These are phyloP conservation scores for Cercospora janseana DNA, from an alignment of 2,329 filamentous ascomycete genomes.

Conservation along the genomic window DNA sequence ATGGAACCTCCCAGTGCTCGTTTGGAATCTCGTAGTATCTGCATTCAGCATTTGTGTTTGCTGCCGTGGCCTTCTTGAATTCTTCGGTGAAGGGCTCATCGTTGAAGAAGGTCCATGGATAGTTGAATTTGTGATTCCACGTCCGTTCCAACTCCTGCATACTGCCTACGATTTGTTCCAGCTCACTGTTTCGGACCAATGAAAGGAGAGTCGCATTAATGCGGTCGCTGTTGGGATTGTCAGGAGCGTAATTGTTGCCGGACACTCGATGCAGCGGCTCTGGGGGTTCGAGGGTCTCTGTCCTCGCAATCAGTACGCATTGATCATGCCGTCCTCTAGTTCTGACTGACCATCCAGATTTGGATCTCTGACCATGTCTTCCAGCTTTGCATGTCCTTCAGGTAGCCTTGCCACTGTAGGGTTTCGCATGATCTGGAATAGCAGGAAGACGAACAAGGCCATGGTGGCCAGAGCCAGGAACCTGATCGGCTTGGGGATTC, in stretches of 20 bases:
- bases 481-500: constrained; percentile 79
- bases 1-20: constrained; percentile 89
- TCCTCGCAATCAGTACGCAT: background rate
- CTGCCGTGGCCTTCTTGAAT: constrained; percentile 79
- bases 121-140: constrained; percentile 99
- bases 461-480: constrained; percentile 70
- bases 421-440: constrained; percentile 70
- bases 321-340: background rate
- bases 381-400: constrained; percentile 42
- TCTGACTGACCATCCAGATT: constrained; percentile 73
- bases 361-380: constrained; percentile 73
- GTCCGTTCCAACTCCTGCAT: constrained; percentile 91
- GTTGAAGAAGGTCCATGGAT: constrained; percentile 99
- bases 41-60: constrained; percentile 82
- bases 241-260: constrained; percentile 72
- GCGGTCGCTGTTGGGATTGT: constrained; percentile 72
- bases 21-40: constrained; percentile 86
- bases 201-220: constrained; percentile 92
- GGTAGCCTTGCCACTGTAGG: constrained; percentile 44
- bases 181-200: constrained; percentile 87
- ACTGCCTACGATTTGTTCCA: constrained; percentile 76
- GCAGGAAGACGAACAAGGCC: constrained; percentile 72
- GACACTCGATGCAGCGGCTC: constrained; percentile 68
- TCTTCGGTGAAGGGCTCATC: constrained; percentile 90
- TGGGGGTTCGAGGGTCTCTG: constrained; percentile 70